Evolutionary conservation across 2,329 filamentous ascomycete species (phyloP).

Genomic region (Exophiala aquamarina): DNA sequence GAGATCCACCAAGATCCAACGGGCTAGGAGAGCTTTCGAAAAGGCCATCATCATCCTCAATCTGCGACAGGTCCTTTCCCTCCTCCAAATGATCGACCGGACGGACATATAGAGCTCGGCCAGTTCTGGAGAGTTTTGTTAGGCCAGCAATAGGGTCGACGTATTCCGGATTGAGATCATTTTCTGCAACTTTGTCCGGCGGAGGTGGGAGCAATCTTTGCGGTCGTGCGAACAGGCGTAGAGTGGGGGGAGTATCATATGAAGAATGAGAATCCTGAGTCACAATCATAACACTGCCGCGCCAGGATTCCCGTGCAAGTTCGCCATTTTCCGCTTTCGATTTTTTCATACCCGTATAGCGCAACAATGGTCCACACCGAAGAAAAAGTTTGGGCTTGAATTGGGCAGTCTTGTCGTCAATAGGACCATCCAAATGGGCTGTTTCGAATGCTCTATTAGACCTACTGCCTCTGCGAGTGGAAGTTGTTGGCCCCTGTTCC

Average conservation of each 20-base stretch:
- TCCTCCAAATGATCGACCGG: constrained; percentile 85
- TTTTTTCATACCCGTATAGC: constrained; percentile 82
- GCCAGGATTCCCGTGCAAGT: constrained; percentile 76
- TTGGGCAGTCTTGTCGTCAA: constrained; percentile 25
- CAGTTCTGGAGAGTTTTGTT: constrained; percentile 79
- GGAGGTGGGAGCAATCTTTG: constrained; percentile 79
- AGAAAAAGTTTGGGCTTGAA: constrained; percentile 84
- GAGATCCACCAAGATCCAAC: constrained; percentile 39
- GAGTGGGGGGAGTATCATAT: constrained; percentile 72
- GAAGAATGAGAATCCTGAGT: constrained; percentile 81
- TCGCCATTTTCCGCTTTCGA: constrained; percentile 37
- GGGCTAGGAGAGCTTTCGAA: constrained; percentile 66
- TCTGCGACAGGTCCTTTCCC: constrained; percentile 71
- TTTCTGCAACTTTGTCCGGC: constrained; percentile 65
- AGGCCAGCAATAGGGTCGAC: constrained; percentile 87
- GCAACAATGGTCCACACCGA: constrained; percentile 84
- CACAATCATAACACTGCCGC: constrained; percentile 93
- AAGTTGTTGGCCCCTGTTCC: constrained; percentile 59
- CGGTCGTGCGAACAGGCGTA: constrained; percentile 84
- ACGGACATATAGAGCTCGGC: constrained; percentile 82
- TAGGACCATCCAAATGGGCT: constrained; percentile 39
- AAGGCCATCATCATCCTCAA: constrained; percentile 79
- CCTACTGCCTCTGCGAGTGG: constrained; percentile 45
- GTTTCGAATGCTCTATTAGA: constrained; percentile 49
- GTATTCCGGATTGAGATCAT: constrained; percentile 71